Percentiles rank a stretch among this genome's conserved stretches.
These are phyloP conservation scores for Cyberlindnera xishuangbannaensis DNA, from an alignment of 805 yeast genomes.

Conservation along the genomic window DNA sequence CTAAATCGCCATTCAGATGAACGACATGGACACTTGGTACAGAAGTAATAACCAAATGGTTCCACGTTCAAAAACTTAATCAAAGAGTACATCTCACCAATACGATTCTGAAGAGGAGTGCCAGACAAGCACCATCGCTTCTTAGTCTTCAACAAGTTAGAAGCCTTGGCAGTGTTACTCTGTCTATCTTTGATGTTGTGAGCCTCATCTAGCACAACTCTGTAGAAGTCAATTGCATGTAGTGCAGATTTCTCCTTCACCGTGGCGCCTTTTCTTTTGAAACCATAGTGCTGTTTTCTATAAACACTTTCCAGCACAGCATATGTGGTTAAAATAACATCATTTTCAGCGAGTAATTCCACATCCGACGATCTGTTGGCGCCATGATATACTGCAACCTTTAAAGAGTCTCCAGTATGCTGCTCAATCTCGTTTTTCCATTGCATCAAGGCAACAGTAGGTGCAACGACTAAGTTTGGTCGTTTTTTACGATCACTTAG, in stretches of 20 bases:
- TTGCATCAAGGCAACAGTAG: conserved; percentile 97
- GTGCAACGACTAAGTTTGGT: conserved; percentile 90
- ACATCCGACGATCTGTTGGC: conserved; percentile 56
- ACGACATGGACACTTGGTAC: conserved; percentile 87
- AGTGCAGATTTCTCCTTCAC: conserved; percentile 72
- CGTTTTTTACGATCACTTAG: conserved; percentile 58
- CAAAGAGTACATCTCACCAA: conserved; percentile 93
- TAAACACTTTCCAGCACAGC: conserved; percentile 85
- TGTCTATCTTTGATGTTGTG: conserved; percentile 95
- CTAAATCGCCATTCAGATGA: conserved; percentile 81
- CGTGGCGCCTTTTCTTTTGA: conserved; percentile 61
- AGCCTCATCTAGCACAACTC: conserved; percentile 93
- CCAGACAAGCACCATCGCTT: conserved; percentile 93
- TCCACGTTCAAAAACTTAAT: conserved; percentile 76
- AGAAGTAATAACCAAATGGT: conserved; percentile 86
- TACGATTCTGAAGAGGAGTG: conserved; percentile 92
- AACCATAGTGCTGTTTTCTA: conserved; percentile 80
- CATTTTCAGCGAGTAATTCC: conserved; percentile 54
- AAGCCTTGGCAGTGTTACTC: conserved; percentile 90
- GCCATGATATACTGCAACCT: conserved; percentile 78
- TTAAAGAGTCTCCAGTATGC: conserved; percentile 69
- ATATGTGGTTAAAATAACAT: conserved; percentile 87
- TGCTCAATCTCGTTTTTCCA: conserved; percentile 91
- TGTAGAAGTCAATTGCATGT: conserved; percentile 68
- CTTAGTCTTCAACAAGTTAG: conserved; percentile 61